Evolutionary conservation across 768 basidiomycete species (phyloP).

Genomic region (Lentinus tigrinus): DNA sequence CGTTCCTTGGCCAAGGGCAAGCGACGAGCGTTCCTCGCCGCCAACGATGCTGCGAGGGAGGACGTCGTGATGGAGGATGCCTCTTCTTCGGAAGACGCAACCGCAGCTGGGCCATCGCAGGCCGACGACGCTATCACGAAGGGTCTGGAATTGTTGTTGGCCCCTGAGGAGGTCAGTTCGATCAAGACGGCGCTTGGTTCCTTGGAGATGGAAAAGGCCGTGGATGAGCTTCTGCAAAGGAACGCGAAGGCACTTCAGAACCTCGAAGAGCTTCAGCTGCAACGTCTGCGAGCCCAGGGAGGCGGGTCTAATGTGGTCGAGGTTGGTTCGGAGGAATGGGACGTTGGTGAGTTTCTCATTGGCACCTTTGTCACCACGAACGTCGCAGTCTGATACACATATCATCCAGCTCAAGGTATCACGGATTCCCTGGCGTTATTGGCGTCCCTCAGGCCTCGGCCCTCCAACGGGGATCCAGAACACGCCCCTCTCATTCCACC

Average conservation of each 20-base stretch:
- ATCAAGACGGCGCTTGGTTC: slow-evolving; percentile 62
- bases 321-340: slow-evolving; percentile 80
- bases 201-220: slow-evolving; percentile 65
- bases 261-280: slow-evolving; percentile 63
- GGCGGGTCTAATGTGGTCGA: slow-evolving; percentile 46
- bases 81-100: slow-evolving; percentile 4
- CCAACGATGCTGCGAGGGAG: background rate
- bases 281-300: slow-evolving; percentile 48
- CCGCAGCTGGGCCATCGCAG: slow-evolving; percentile 14
- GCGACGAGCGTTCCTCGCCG: slow-evolving; percentile 23
- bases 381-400: background rate
- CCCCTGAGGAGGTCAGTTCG: slow-evolving; percentile 50
- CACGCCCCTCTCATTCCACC: slow-evolving; percentile 58
- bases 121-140: slow-evolving; percentile 34
- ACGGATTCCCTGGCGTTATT: slow-evolving; percentile 67
- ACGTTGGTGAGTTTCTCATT: slow-evolving; percentile 57
- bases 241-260: slow-evolving; percentile 63
- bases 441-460: slow-evolving; percentile 69
- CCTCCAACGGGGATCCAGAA: slow-evolving; percentile 37
- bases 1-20: slow-evolving; percentile 27
- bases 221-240: slow-evolving; percentile 65
- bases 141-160: slow-evolving; percentile 53
- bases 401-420: slow-evolving; percentile 62
- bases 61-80: slow-evolving; percentile 19
- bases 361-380: background rate